Evolutionary conservation across 2,329 filamentous ascomycete species (phyloP), one percentile per base, ranked within the genome.

Genomic region (Penicillium sp.): DNA sequence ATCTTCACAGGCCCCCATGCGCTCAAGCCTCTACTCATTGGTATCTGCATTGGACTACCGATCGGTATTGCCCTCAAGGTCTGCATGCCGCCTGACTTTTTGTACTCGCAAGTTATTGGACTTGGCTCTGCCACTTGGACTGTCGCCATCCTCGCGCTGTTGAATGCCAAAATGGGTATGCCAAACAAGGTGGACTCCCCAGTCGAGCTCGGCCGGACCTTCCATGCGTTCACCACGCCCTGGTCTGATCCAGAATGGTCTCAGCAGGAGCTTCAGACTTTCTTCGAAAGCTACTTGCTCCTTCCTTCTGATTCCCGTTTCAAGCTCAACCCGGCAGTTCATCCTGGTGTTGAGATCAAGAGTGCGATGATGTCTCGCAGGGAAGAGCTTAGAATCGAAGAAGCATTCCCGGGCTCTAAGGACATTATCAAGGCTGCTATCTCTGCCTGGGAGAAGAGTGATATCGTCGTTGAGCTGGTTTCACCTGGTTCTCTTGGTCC

Each of bases 61-160:
- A 49, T 76, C 4, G 78, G 78, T 12, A 69, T 75, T 30, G 63
- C 73, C 3, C 62, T 81, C 5, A 72, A 71, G 16, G 49, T 66
- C 31, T 57, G 64, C n/a, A 41, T 68, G 5, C 71, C 72, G 1
- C 22, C 61, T 1, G 25, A 62, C 0, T 79, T 75, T 49, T 42
- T 62, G 2, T 81, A 74, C 55, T 68, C 70, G 29, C 70, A 72
- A 37, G 73, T 79, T 12, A 74, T 79, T 50, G 72, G 75, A 2
- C 68, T 81, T 8, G 77, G 66, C 5, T 60, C 68, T 3, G 69
- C 73, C 4, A 80, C 78, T 7, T 80, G 79, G 79, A 77, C 69
- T 12, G 72, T 75, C 12, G 78, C 76, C 10, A 58, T 80, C 14
- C 64, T 79, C 3, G 75, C 75, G 0, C 64, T 80, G 22, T 66